Evolutionary conservation across 2,329 filamentous ascomycete genomes (phyloP).

Genomic region (Cladophialophora yegresii): DNA sequence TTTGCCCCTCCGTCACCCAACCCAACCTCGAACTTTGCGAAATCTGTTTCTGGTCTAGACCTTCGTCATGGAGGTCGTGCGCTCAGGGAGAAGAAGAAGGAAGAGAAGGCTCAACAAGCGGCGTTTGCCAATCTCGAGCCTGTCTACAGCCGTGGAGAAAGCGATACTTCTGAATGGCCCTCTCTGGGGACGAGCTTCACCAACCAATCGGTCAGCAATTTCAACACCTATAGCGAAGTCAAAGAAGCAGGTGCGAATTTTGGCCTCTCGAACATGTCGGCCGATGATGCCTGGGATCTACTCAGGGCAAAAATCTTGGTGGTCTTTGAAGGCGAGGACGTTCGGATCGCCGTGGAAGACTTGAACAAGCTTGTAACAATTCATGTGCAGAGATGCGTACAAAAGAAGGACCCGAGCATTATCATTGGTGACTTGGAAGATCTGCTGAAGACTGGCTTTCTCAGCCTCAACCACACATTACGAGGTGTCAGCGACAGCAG

Average conservation of each 20-base stretch:
- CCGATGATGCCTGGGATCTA: conserved; percentile 67
- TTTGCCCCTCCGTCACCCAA: conserved; percentile 66
- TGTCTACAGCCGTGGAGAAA: conserved; percentile 36
- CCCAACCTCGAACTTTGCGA: conserved; percentile 66
- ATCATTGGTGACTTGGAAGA: conserved; percentile 66
- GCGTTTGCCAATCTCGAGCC: conserved; percentile 39
- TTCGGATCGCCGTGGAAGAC: conserved; percentile 66
- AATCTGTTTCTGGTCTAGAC: conserved; percentile 79
- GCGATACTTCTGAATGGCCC: conserved; percentile 37
- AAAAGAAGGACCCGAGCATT: conserved; percentile 59
- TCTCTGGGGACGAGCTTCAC: conserved; percentile 31
- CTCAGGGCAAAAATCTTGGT: conserved; percentile 64
- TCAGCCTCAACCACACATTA: conserved; percentile 80
- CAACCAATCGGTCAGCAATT: conserved; percentile 30
- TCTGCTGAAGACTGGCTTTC: conserved; percentile 71
- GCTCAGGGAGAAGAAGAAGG: conserved; percentile 77
- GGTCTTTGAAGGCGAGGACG: conserved; percentile 66
- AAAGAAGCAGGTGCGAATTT: conserved; percentile 48
- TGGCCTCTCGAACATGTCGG: conserved; percentile 68
- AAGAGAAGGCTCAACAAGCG: conserved; percentile 56
- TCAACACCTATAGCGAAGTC: conserved; percentile 34
- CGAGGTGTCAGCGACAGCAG: conserved; percentile 77
- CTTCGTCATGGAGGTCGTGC: conserved; percentile 74
- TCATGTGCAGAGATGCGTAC: conserved; percentile 64
- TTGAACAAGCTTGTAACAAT: conserved; percentile 65